Base-by-base conservation (phyloP, 345 rosid species). In the Ceriops tagal region DNA sequence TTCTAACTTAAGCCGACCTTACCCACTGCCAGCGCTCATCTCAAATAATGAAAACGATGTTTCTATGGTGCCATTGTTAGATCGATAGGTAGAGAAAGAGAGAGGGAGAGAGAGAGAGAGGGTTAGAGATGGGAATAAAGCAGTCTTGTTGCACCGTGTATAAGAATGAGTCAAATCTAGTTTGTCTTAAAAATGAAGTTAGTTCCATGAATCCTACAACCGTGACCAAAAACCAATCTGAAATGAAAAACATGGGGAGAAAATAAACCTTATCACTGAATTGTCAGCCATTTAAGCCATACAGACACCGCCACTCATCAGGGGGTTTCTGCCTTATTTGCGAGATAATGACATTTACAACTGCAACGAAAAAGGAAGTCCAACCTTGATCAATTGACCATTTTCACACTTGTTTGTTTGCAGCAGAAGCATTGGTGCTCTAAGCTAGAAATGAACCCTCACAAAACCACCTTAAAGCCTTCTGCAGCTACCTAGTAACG, bases 241-340 rank as follows among this genome's bases (percentile, higher is more conserved):
- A 3, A 66, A 55, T 51, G 18, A 67, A 55, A 26, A 55, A 6
- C 6, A 8, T 22, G 27, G 22, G 16, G 15, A 55, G 58, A 55
- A 55, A 22, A 55, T 22, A 3, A 55, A 22, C 53, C 53, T 57
- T 57, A 31, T 21, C 20, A 43, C 18, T 47, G 24, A 55, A 8
- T 30, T 37, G 27, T 56, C 37, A 11, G 46, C 27, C 61, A 28
- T 63, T 70, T 63, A 49, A 56, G 47, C 35, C 34, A 37, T n/a
- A 37, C 28, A 67, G 35, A 37, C 16, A 61, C 60, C 6, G 21
- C 52, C 49, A 1, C 65, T 53, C 28, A 55, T 26, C 27, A 53
- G n/a, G 5, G 9, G 39, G 21, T 30, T 47, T 64, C 69, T 37
- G 55, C 55, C 55, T 55, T 62, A 71, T 39, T 37, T 62, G 21